Conservation (phyloP, 306 rosid species). For the Castanospermum australe region DNA sequence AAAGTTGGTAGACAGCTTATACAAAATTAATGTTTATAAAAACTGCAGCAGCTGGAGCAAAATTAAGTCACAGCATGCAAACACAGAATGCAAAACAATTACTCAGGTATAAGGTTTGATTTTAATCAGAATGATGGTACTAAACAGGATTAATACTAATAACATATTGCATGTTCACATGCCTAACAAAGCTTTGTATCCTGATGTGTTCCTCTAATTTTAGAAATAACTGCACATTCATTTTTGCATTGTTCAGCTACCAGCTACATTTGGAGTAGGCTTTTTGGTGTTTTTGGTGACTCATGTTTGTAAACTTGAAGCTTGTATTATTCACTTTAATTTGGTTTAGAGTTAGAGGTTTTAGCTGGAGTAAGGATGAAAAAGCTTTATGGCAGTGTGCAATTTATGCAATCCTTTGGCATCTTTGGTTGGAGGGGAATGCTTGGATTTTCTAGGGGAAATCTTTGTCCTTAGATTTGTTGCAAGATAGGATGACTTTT, state of each 20-base stretch:
- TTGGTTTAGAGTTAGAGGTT: slow-evolving; percentile 10
- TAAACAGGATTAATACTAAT: slow-evolving; percentile 2
- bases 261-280: background rate
- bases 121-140: background rate
- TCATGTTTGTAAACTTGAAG: background rate
- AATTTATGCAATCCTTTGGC: background rate
- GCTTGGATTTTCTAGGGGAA: background rate
- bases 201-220: background rate
- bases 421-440: background rate
- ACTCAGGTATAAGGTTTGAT: background rate
- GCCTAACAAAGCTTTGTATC: background rate
- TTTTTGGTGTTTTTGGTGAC: background rate
- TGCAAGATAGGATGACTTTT: background rate
- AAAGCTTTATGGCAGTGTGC: background rate
- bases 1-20: background rate
- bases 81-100: background rate
- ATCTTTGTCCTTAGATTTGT: background rate
- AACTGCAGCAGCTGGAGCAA: background rate
- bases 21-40: background rate
- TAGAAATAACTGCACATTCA: background rate
- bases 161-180: background rate
- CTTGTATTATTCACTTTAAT: background rate
- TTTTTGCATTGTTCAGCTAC: background rate
- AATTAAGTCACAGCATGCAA: slow-evolving; percentile 6
- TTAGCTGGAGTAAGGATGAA: background rate